Evolutionary conservation across 345 rosid species (phyloP).

Genomic region (Lepidium sativum): DNA sequence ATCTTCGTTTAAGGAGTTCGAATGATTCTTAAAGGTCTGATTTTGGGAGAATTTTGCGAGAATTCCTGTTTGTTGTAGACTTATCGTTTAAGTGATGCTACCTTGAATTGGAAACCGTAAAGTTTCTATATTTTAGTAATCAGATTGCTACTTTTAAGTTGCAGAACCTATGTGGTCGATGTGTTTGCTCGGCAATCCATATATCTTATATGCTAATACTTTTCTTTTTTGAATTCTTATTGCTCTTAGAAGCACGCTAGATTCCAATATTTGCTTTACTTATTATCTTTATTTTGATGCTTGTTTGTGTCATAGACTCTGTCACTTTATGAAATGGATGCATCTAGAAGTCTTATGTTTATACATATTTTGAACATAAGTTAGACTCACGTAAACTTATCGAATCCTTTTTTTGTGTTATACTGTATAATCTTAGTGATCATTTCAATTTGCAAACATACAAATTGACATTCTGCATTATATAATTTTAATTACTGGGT

Average conservation of each 20-base stretch:
- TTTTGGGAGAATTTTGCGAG: not conserved
- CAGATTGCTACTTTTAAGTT: not conserved
- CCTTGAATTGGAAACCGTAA: not conserved
- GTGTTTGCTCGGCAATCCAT: not conserved
- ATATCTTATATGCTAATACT: not conserved
- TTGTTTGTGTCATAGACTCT: too few species aligned
- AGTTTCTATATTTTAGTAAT: not conserved
- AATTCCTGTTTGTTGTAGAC: not conserved
- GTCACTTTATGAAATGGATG: too few species aligned
- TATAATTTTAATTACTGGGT: too few species aligned
- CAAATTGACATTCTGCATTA: too few species aligned
- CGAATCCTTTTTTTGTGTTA: too few species aligned
- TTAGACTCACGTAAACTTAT: too few species aligned
- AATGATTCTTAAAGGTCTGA: not conserved
- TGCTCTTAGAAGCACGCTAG: conserved; percentile 29
- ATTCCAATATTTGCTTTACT: conserved; percentile 25
- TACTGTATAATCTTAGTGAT: too few species aligned
- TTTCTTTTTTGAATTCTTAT: not conserved
- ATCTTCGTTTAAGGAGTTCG: not conserved
- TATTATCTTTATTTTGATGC: too few species aligned
- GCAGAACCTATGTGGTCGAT: not conserved
- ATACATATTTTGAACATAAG: too few species aligned
- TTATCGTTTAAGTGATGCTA: not conserved
- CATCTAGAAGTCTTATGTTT: too few species aligned
- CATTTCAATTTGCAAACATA: too few species aligned